Conservation (phyloP, 371 early-diverging fungal genomes). For the Cokeromyces recurvatus region DNA sequence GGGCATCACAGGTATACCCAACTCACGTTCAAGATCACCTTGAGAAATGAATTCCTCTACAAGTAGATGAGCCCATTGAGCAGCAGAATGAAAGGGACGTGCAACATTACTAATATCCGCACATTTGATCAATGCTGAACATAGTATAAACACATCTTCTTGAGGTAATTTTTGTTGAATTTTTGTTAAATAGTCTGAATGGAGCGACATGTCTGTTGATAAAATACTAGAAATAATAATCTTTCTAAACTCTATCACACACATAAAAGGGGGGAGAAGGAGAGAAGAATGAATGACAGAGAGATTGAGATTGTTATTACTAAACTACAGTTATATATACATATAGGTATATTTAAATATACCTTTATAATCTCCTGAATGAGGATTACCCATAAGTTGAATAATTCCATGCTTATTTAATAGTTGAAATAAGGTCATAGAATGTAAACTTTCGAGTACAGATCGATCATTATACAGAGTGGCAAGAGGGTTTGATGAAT, state of each 20-base stretch:
- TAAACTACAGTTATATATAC: background rate
- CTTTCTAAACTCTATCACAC: conserved; percentile 54
- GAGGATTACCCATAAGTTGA: conserved; percentile 14
- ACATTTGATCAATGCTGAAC: conserved; percentile 74
- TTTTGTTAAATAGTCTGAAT: conserved; percentile 67
- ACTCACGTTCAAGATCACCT: conserved; percentile 57
- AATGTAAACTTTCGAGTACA: conserved; percentile 92
- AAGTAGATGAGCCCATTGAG: conserved; percentile 51
- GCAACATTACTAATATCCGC: conserved; percentile 78
- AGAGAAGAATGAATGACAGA: no score
- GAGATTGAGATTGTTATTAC: no score
- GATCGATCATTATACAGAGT: conserved; percentile 88
- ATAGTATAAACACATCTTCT: conserved; percentile 48
- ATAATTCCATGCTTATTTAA: conserved; percentile 65
- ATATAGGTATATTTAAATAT: background rate
- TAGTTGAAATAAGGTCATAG: conserved; percentile 77
- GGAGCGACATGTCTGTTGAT: conserved; percentile 80
- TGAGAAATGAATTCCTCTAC: conserved; percentile 60
- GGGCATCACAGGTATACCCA: conserved; percentile 51
- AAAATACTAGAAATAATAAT: conserved; percentile 64
- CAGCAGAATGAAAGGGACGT: conserved; percentile 48
- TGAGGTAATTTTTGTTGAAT: conserved; percentile 28
- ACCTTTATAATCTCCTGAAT: conserved; percentile 29
- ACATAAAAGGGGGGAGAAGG: no score
- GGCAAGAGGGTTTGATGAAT: conserved; percentile 76